These are phyloP conservation scores for Trichothecium sympodiale DNA, from an alignment of 2,329 filamentous ascomycete species.

Conservation along the genomic window DNA sequence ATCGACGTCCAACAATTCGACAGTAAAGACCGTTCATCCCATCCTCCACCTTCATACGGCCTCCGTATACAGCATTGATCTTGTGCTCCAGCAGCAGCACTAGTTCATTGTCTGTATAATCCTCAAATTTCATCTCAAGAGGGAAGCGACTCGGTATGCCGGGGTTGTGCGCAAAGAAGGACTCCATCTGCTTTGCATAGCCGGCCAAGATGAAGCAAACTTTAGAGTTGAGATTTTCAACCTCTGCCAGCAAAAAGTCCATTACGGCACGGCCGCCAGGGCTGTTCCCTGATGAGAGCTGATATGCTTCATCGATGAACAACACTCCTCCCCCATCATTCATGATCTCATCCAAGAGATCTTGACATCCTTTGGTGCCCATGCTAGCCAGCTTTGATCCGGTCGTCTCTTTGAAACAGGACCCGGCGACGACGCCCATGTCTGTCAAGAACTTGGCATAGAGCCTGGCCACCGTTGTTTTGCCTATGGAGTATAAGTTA, in stretches of 20 bases:
- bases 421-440: slow-evolving; percentile 50
- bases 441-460: slow-evolving; percentile 56
- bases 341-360: slow-evolving; percentile 35
- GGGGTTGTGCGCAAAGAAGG: slow-evolving; percentile 63
- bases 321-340: slow-evolving; percentile 53
- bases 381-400: slow-evolving; percentile 54
- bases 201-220: slow-evolving; percentile 64
- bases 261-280: slow-evolving; percentile 49
- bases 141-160: slow-evolving; percentile 62
- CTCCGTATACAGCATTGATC: slow-evolving; percentile 41
- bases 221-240: slow-evolving; percentile 61
- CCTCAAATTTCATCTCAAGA: slow-evolving; percentile 51
- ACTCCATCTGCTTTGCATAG: slow-evolving; percentile 65
- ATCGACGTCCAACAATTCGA: slow-evolving; percentile 48
- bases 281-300: slow-evolving; percentile 50
- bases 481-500: slow-evolving; percentile 23
- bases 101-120: slow-evolving; percentile 58
- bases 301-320: slow-evolving; percentile 75
- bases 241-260: slow-evolving; percentile 60
- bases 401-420: slow-evolving; percentile 52
- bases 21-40: slow-evolving; percentile 49
- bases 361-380: slow-evolving; percentile 47
- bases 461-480: slow-evolving; percentile 64
- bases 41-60: slow-evolving; percentile 47
- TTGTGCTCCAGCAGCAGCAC: slow-evolving; percentile 45